phyloP scores from a whole-genome alignment of 257 asterid genomes.

The Fraxinus americana region DNA sequence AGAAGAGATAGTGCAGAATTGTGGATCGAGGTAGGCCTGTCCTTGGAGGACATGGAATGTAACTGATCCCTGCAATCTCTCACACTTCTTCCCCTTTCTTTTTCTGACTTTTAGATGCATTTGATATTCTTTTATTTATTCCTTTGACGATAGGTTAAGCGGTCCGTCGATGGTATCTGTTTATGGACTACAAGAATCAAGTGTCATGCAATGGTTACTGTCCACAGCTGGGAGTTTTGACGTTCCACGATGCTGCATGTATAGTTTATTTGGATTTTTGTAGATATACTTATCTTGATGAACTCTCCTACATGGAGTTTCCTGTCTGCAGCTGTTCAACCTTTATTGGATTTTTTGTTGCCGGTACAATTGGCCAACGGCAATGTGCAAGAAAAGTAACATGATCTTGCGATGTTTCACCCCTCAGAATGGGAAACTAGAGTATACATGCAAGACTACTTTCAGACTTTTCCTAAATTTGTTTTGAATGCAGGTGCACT shows the following conservation, averaged over 20 bases:
- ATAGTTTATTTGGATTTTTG: conserved; percentile 24
- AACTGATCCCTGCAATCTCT: conserved; percentile 43
- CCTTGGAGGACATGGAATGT: conserved; percentile 45
- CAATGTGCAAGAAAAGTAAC: conserved; percentile 57
- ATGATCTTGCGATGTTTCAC: neutral
- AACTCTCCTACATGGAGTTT: conserved; percentile 47
- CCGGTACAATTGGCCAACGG: conserved; percentile 62
- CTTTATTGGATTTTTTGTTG: conserved; percentile 67
- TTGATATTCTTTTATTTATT: conserved; percentile 44
- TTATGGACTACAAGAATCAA: conserved; percentile 48
- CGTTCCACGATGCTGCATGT: neutral
- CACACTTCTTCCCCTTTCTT: conserved; percentile 24
- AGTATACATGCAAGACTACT: conserved; percentile 50
- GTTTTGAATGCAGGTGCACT: conserved; percentile 73
- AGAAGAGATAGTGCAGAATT: conserved; percentile 38
- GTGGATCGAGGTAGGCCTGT: conserved; percentile 61
- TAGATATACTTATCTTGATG: conserved; percentile 57
- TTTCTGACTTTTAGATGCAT: conserved; percentile 34
- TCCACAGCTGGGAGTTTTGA: conserved; percentile 56
- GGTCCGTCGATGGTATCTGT: conserved; percentile 23
- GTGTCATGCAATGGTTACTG: conserved; percentile 39
- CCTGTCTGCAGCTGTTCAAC: conserved; percentile 71
- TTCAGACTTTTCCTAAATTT: conserved; percentile 49
- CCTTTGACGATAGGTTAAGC: conserved; percentile 66
- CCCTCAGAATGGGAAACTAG: conserved; percentile 41